Base-by-base conservation (phyloP, 208 protist genomes). In the Phytomonas francai region DNA sequence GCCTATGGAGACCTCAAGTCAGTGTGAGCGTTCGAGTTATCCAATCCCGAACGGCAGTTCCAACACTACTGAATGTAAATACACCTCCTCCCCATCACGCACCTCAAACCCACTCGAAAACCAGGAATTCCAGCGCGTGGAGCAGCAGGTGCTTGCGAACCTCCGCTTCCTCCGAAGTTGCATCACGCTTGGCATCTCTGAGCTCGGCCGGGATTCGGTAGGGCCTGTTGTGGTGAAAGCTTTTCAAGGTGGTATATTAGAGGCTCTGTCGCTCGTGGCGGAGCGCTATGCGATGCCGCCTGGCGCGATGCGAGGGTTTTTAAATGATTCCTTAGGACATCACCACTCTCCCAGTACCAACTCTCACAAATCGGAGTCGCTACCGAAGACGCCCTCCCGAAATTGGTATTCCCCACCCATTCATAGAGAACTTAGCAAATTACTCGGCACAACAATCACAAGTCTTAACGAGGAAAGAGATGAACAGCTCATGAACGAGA, bases 381-480 rank as follows among this genome's bases (percentile, higher is more conserved):
- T 5, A 22, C 16, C 58, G 7, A 32, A 8, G 25, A 31, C 30
- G 27, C 58, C 28, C 0, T 22, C 16, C 0, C 11, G 1, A 25
- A 57, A 30, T 51, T 79, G 65, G 69, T 92, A 90, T 77, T 86
- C 81, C 6, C 67, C 63, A 9, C 68, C 72, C 5, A 74, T 92
- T 33, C 81, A 89, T 70, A 49, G 74, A 51, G 84, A 92, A 65
- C 78, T 92, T 29, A 66, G 75, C 22, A 54, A 68, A 51, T 39
- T 92, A 36, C 73, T 92, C 25, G 81, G 89, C 61, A 74, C 67
- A 49, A 86, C 82, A 14, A 65, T 92, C 0, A 76, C 90, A n/a
- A 81, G 84, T 29, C 74, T 92, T 42, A 89, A 92, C 61, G 84
- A 90, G 66, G 76, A 78, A 9, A 84, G 90, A 76, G 81, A 88